Conservation (phyloP, 257 asterid genomes). For the Capsicum rhomboideum region DNA sequence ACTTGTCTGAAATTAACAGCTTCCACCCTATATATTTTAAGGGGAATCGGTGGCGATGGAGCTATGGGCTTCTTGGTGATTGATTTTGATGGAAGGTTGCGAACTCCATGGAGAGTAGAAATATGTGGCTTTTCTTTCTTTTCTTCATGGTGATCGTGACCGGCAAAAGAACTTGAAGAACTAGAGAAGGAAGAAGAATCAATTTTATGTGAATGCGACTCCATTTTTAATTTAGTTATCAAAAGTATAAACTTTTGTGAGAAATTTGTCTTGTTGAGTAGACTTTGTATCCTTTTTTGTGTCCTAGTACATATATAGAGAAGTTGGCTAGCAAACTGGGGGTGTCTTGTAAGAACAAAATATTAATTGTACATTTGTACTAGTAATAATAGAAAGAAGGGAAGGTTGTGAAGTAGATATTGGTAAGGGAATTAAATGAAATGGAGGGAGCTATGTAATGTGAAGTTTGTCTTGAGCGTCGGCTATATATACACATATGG, state of each 20-base stretch:
- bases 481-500: neutral
- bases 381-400: neutral
- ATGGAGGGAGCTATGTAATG: neutral
- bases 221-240: constrained; percentile 2
- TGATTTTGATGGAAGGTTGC: constrained; percentile 20
- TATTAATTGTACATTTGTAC: neutral
- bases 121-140: constrained; percentile 6
- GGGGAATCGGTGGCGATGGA: constrained; percentile 54
- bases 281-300: too few relatives aligned
- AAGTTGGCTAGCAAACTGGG: neutral
- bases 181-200: constrained; percentile 11
- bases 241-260: neutral
- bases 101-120: constrained; percentile 41
- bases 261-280: neutral
- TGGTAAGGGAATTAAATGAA: neutral
- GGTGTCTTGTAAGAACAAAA: neutral
- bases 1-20: constrained; percentile 50
- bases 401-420: neutral
- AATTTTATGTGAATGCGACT: neutral
- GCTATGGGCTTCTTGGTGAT: constrained; percentile 52
- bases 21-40: constrained; percentile 58
- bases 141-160: constrained; percentile 1
- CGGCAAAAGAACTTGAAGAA: constrained; percentile 5
- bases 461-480: neutral
- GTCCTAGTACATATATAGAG: neutral